Base-by-base conservation (phyloP, 352 stramenopile species). In the Pythium guiyangense region DNA sequence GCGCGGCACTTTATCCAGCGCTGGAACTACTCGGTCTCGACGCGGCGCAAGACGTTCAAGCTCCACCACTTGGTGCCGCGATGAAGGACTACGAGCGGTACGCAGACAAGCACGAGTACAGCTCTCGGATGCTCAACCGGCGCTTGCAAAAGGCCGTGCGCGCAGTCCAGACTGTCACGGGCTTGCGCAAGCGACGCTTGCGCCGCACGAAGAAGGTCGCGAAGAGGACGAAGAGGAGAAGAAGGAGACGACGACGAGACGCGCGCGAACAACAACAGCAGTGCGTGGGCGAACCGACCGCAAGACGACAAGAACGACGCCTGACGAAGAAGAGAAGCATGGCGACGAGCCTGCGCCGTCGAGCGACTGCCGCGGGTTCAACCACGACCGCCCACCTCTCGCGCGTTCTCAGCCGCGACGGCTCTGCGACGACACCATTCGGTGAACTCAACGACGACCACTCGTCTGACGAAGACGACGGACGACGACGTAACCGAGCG, bases 1-100 rank as follows among this genome's bases (percentile, higher is more conserved):
- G 84, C 81, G 44, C 80, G 82, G 6, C 86, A 96, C 46, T 96
- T 96, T 43, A 80, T 95, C 18, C 84, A 95, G 65, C 84, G 86
- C 6, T 95, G 86, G 86, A 95, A 95, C 63, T 95, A 90, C 44
- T 92, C 82, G 1, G 77, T 92, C 8, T 91, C 79, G 15, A 92
- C 83, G 1, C 74, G 84, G 31, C 85, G 81, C 54, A 94, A 94
- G 62, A 79, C 63, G n/a, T 71, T 69, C 20, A 86, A 86, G 35
- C 62, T 92, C 35, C 76, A 86, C 42, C 80, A 89, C 56, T 66
- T 94, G 6, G 74, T 92, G 25, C 84, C 84, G n/a, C n/a, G 0
- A 85, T 85, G 74, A 89, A 88, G 51, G 79, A 87, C 49, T 86
- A 74, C 34, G 57, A 72, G 5, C 60, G 72, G 1, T 51, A 44